Base-by-base conservation (phyloP, 139 green algal species). In the Yamagishiella unicocca region DNA sequence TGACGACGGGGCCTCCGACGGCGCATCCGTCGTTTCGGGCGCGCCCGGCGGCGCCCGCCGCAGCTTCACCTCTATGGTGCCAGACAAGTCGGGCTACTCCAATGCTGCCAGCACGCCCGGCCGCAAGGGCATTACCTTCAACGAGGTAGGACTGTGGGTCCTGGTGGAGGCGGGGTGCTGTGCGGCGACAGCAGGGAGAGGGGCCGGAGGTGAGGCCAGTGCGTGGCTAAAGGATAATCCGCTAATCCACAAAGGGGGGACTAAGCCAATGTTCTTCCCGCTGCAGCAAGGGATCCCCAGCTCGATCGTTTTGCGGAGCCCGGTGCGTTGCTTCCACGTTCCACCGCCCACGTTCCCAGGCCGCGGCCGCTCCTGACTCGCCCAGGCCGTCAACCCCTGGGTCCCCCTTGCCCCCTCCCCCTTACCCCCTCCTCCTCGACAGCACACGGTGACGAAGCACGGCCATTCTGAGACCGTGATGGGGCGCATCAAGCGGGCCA, bases 91-190 rank as follows among this genome's bases (percentile, higher is more conserved):
- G 37, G 70, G 31, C 17, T 74, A n/a, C n/a, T n/a, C n/a, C n/a
- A n/a, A n/a, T n/a, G n/a, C 66, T 33, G 62, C 38, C 33, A 74
- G 38, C 40, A 33, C 29, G 38, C 17, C 70, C 9, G 42, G 42
- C 33, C 70, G 55, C 37, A 84, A 73, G 58, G 61, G 40, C 58
- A 85, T 85, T 61, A 85, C 43, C 0, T 85, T 85, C 17, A 85
- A 85, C 4, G 58, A 85, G 79, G 79, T 85, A 67, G 31, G 74
- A 42, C 9, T 33, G 40, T 78, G 64, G 31, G 31, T 43, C 7
- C 64, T 73, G 61, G 64, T 42, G 64, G 31, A 43, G 21, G 31
- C 29, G 8, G 31, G 64, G 31, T 73, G n/a, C 10, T 42, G 24
- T 9, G 17, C 19, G 19, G 6, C 6, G 19, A 9, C 22, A 67